These are phyloP conservation scores for Fusarium buxicola DNA, from an alignment of 2,329 filamentous ascomycete species.

Conservation along the genomic window DNA sequence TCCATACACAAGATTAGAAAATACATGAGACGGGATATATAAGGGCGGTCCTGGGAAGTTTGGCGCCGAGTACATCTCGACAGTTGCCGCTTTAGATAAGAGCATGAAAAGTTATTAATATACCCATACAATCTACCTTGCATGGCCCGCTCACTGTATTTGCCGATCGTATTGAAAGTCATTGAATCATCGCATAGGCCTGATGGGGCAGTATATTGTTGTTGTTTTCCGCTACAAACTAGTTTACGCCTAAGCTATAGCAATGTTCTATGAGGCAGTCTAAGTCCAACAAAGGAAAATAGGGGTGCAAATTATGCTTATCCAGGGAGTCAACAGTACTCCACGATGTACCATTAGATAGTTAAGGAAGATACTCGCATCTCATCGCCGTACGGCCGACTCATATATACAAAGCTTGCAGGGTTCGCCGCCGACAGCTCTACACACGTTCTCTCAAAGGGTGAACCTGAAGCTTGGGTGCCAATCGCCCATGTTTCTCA, in stretches of 20 bases:
- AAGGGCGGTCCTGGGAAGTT: slow-evolving; percentile 6
- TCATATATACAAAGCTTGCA: slow-evolving; percentile 1
- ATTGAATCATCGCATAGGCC: no score
- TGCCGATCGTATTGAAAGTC: no score
- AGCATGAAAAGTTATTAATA: slow-evolving; percentile 46
- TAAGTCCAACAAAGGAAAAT: no score
- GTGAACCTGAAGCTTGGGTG: slow-evolving; percentile 53
- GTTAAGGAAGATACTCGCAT: background rate
- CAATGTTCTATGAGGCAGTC: no score
- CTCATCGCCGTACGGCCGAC: background rate
- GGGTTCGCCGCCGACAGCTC: background rate
- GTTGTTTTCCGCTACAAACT: no score
- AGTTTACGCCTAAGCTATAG: no score
- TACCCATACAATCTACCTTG: slow-evolving; percentile 38
- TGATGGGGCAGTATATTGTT: no score
- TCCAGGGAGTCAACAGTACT: background rate
- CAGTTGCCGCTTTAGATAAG: slow-evolving; percentile 37
- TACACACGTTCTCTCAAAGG: slow-evolving; percentile 28
- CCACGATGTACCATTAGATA: background rate
- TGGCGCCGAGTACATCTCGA: slow-evolving; percentile 24
- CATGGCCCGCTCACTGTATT: no score
- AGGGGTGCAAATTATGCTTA: no score
- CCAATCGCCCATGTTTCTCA: slow-evolving; percentile 52
- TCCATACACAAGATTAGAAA: slow-evolving; percentile 2
- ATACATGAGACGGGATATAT: slow-evolving; percentile 10